These are phyloP conservation scores for Monilinia laxa DNA, from an alignment of 2,329 filamentous ascomycete genomes.

Conservation along the genomic window DNA sequence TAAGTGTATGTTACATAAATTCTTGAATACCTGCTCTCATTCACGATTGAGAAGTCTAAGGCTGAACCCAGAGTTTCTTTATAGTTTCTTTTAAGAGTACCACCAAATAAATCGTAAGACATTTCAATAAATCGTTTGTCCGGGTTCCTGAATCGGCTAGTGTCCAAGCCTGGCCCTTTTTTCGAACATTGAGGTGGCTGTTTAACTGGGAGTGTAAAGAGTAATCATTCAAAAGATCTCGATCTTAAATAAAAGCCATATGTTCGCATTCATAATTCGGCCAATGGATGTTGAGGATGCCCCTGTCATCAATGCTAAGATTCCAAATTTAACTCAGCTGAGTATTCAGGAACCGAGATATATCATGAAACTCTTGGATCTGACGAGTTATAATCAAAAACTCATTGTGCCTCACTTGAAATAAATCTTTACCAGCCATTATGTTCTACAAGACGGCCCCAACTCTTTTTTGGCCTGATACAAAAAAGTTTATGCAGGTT, in stretches of 20 bases:
- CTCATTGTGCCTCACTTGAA: background rate
- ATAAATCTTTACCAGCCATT: background rate
- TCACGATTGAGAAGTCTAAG: background rate
- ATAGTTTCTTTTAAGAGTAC: too few relatives aligned
- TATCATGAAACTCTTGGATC: background rate
- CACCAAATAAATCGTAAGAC: background rate
- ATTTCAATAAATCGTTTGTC: background rate
- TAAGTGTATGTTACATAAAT: too few relatives aligned
- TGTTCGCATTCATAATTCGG: background rate
- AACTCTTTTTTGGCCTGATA: background rate
- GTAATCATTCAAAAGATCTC: background rate
- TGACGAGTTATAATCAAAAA: background rate
- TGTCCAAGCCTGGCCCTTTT: background rate
- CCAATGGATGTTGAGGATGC: background rate
- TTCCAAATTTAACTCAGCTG: background rate
- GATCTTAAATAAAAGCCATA: background rate
- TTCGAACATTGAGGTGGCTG: background rate
- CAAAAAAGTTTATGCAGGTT: background rate
- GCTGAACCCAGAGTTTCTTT: background rate
- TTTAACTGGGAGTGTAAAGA: background rate
- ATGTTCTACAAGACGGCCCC: background rate
- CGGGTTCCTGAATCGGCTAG: background rate
- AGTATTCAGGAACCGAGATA: background rate
- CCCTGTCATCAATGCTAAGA: background rate
- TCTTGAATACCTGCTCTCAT: background rate